A percentile compares a stretch with the other conserved stretches of the same genome.
Evolutionary conservation across 2,329 filamentous ascomycete species (phyloP).

Genomic region (Clonostachys chloroleuca): DNA sequence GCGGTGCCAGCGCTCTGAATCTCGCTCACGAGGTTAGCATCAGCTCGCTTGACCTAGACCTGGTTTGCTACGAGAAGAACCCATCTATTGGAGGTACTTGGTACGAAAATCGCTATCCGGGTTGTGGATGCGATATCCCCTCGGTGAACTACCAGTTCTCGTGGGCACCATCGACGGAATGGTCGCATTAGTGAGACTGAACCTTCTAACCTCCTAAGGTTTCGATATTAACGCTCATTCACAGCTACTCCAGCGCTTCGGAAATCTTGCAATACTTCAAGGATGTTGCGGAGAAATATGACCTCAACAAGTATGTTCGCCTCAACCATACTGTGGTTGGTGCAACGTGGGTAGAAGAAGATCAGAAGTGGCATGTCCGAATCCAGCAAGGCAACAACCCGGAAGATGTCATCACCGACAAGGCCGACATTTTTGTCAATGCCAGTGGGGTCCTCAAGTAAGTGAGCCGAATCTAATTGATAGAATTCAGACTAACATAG

Average conservation of each 20-base stretch:
- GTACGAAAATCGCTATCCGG: constrained; percentile 10
- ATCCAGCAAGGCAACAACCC: neutral
- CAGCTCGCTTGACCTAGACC: constrained; percentile 10
- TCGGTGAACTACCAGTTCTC: constrained; percentile 7
- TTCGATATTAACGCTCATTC: constrained; percentile 27
- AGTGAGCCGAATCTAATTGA: neutral
- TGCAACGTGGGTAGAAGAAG: neutral
- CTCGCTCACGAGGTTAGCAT: constrained; percentile 13
- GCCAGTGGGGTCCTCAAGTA: constrained; percentile 6
- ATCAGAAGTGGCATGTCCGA: constrained; percentile 3
- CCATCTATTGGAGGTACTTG: constrained; percentile 13
- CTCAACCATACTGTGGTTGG: neutral
- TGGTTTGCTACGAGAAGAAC: constrained; percentile 20
- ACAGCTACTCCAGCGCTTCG: constrained; percentile 3
- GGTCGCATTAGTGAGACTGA: constrained; percentile 1
- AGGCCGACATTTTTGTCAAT: constrained; percentile 8
- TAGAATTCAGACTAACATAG: neutral
- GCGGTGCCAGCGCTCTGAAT: constrained; percentile 19
- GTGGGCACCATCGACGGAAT: constrained; percentile 6
- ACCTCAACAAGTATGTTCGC: constrained; percentile 36
- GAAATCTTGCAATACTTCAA: constrained; percentile 26
- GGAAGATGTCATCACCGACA: constrained; percentile 2
- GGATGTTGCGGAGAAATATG: constrained; percentile 51
- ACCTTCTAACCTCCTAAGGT: constrained; percentile 28
- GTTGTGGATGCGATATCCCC: constrained; percentile 5